Evolutionary conservation across 805 yeast species (phyloP).

Genomic region (Cyberlindnera nakhonratchasimensis): DNA sequence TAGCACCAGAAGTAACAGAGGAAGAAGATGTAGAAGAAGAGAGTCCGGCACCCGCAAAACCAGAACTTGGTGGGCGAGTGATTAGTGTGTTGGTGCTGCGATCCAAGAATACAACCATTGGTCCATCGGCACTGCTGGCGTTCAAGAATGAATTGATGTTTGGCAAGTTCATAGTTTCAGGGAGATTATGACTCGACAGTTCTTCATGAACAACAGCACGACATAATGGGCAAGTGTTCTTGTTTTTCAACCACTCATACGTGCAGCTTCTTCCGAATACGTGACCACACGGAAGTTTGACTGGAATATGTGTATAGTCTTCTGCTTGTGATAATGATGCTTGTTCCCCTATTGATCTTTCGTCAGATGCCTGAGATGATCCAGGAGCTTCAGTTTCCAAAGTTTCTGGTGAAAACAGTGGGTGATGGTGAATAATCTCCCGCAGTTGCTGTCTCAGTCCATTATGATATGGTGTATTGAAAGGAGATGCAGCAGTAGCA

Average conservation of each 20-base stretch:
- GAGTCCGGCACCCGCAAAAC: background rate
- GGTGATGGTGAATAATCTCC: background rate
- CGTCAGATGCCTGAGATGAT: too few relatives aligned
- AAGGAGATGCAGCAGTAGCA: background rate
- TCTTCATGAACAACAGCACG: constrained; percentile 42
- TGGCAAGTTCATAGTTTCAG: constrained; percentile 25
- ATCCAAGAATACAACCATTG: constrained; percentile 20
- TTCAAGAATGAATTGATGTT: constrained; percentile 14
- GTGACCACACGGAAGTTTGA: constrained; percentile 81
- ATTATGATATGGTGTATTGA: background rate
- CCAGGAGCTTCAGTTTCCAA: background rate
- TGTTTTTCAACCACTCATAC: constrained; percentile 67
- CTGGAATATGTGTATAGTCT: constrained; percentile 57
- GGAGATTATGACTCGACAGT: constrained; percentile 7
- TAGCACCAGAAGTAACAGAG: background rate
- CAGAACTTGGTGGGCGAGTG: constrained; percentile 1
- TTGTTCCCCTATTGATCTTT: too few relatives aligned
- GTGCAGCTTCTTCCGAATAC: constrained; percentile 84
- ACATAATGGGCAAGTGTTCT: constrained; percentile 71
- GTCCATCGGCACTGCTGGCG: constrained; percentile 11
- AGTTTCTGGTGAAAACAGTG: background rate
- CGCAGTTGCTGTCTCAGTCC: constrained; percentile 1
- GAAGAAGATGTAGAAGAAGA: background rate
- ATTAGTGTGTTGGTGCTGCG: constrained; percentile 18
- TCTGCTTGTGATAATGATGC: too few relatives aligned